Evolutionary conservation across 345 rosid genomes (phyloP).

Genomic region (Moricandia moricandioides): DNA sequence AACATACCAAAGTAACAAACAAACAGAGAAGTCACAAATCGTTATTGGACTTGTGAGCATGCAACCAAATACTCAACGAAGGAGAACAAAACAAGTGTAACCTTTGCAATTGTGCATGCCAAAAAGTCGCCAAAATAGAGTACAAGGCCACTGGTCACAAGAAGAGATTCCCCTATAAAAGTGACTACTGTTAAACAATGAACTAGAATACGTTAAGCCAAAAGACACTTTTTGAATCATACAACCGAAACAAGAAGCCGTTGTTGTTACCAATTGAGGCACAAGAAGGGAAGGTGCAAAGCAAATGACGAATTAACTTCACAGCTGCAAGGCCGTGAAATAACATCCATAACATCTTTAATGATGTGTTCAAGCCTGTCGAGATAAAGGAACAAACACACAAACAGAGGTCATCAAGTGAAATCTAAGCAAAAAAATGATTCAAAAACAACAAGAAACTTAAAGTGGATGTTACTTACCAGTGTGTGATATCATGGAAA

Average conservation of each 20-base stretch:
- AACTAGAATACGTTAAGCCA: not conserved
- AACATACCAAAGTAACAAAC: constrained; percentile 1
- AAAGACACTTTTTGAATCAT: not conserved
- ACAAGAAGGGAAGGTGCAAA: constrained; percentile 70
- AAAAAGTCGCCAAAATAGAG: constrained; percentile 86
- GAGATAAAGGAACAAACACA: constrained; percentile 2
- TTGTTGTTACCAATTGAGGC: constrained; percentile 68
- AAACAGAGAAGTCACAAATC: not conserved
- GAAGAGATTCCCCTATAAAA: constrained; percentile 77
- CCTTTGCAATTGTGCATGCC: constrained; percentile 74
- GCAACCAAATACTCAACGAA: not conserved
- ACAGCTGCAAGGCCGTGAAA: constrained; percentile 77
- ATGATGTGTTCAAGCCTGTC: constrained; percentile 56
- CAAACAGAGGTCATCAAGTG: constrained; percentile 3
- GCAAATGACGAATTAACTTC: constrained; percentile 62
- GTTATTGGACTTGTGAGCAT: not conserved
- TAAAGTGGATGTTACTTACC: constrained; percentile 44
- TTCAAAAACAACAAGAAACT: not conserved
- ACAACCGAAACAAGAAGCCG: not conserved
- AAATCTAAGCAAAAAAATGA: not conserved
- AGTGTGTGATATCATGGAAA: constrained; percentile 49
- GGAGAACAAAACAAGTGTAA: constrained; percentile 24
- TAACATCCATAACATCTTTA: constrained; percentile 64
- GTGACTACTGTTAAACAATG: not conserved
- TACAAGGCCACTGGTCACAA: constrained; percentile 80